Conservation (phyloP, 2,329 filamentous ascomycete genomes). For the Diaporthe sp. region DNA sequence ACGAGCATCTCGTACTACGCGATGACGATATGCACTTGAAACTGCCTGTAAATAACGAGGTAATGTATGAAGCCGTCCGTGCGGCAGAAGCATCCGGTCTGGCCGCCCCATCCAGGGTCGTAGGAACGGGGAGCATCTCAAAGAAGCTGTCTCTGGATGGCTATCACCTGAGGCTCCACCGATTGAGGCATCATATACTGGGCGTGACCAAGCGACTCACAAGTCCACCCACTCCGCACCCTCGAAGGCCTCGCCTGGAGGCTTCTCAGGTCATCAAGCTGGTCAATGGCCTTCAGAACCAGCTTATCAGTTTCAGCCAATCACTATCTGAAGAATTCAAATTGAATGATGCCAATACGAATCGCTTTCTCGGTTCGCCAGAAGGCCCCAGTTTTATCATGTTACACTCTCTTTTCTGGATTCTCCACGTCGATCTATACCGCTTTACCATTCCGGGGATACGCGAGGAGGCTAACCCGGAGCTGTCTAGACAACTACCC, state of each 20-base stretch:
- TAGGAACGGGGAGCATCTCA: background rate
- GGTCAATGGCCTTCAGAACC: slow-evolving; percentile 54
- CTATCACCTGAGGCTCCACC: slow-evolving; percentile 53
- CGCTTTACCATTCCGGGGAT: slow-evolving; percentile 55
- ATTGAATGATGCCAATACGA: slow-evolving; percentile 53
- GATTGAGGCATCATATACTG: slow-evolving; percentile 55
- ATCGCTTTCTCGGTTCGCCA: slow-evolving; percentile 49
- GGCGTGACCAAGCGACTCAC: slow-evolving; percentile 44
- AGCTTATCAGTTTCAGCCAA: slow-evolving; percentile 54
- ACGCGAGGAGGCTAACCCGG: slow-evolving; percentile 50
- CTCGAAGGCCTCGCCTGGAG: slow-evolving; percentile 47
- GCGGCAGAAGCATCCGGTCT: background rate
- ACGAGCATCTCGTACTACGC: slow-evolving; percentile 56
- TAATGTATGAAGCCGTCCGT: slow-evolving; percentile 48
- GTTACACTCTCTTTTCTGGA: slow-evolving; percentile 54
- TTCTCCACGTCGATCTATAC: slow-evolving; percentile 57
- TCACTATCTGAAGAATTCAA: slow-evolving; percentile 52
- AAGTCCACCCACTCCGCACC: slow-evolving; percentile 43
- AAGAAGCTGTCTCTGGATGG: slow-evolving; percentile 47
- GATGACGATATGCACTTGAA: slow-evolving; percentile 56
- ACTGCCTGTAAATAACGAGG: slow-evolving; percentile 53
- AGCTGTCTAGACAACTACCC: slow-evolving; percentile 53
- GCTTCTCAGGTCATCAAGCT: slow-evolving; percentile 56
- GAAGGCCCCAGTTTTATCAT: slow-evolving; percentile 54
- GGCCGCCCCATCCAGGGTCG: background rate